Percentiles rank a stretch among this genome's conserved stretches.
Conservation (phyloP, 352 stramenopile genomes). For the Phytophthora hibernalis region DNA sequence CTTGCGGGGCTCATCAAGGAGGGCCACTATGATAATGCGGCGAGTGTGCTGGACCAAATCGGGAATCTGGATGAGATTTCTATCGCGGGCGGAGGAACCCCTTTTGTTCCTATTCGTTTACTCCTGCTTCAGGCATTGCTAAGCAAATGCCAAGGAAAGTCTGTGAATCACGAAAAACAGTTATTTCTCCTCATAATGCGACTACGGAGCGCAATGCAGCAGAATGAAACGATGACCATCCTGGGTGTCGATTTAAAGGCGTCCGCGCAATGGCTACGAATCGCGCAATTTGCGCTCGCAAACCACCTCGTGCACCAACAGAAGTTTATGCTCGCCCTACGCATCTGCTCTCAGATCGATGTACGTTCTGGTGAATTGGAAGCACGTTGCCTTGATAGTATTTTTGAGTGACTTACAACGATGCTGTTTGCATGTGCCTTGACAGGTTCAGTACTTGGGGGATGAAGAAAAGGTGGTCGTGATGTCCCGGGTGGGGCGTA, state of each 20-base stretch:
- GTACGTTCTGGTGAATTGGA: conserved; percentile 34
- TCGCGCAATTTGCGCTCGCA: conserved; percentile 68
- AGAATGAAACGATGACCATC: conserved; percentile 33
- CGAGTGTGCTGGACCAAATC: conserved; percentile 78
- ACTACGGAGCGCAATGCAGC: conserved; percentile 40
- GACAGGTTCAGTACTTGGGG: conserved; percentile 48
- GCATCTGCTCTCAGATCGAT: conserved; percentile 72
- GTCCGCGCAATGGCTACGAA: conserved; percentile 60
- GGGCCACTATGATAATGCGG: conserved; percentile 77
- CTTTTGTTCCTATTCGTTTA: conserved; percentile 68
- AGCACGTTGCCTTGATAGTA: background rate
- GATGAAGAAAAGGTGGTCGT: conserved; percentile 54
- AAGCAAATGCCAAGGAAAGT: conserved; percentile 73
- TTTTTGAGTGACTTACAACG: conserved; percentile 7
- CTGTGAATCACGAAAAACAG: conserved; percentile 67
- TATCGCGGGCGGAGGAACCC: conserved; percentile 21
- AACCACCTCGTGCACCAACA: conserved; percentile 79
- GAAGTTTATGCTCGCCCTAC: conserved; percentile 72
- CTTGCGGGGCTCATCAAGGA: conserved; percentile 83
- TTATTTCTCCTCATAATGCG: conserved; percentile 62
- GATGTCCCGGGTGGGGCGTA: conserved; percentile 70
- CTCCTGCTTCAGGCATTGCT: conserved; percentile 71
- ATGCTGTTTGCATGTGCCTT: conserved; percentile 4
- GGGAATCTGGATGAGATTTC: conserved; percentile 59
- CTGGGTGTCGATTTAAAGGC: conserved; percentile 45